These are phyloP conservation scores for Entamoeba histolytica DNA, from an alignment of 208 protist genomes.

Conservation along the genomic window DNA sequence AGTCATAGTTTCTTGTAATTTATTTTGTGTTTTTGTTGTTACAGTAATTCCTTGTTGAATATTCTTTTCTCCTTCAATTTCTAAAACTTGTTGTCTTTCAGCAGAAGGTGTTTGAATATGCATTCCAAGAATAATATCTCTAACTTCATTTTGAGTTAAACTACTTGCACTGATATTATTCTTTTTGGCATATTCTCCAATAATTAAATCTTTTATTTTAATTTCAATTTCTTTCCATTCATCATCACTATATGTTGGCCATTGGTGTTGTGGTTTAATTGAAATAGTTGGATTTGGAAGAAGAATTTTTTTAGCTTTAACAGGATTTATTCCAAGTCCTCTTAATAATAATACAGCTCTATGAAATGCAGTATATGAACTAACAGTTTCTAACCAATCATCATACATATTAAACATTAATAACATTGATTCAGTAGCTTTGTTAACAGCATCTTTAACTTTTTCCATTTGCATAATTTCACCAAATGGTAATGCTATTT, in stretches of 20 bases:
- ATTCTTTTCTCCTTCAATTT: not conserved
- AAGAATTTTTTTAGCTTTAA: conserved; percentile 66
- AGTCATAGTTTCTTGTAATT: not conserved
- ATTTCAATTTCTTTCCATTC: conserved; percentile 94
- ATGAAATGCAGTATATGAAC: conserved; percentile 91
- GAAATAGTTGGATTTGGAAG: conserved; percentile 76
- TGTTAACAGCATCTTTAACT: conserved; percentile 91
- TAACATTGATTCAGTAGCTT: conserved; percentile 88
- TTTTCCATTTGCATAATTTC: conserved; percentile 91
- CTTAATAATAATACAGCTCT: conserved; percentile 93
- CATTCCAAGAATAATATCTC: conserved; percentile 94
- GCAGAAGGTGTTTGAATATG: not conserved
- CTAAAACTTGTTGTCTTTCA: not conserved
- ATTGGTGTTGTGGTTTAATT: conserved; percentile 85
- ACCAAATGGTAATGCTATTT: conserved; percentile 94
- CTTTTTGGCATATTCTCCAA: conserved; percentile 92
- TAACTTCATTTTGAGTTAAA: conserved; percentile 95
- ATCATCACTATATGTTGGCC: conserved; percentile 88
- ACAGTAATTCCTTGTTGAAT: not conserved
- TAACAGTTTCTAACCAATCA: conserved; percentile 94
- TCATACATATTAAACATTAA: conserved; percentile 98
- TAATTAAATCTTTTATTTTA: conserved; percentile 95
- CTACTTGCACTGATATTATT: conserved; percentile 94
- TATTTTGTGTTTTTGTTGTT: not conserved
- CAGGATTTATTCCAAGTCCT: conserved; percentile 82